phyloP scores from a whole-genome alignment of 1,284 basidiomycete species.

The Marasmius fiardii region DNA sequence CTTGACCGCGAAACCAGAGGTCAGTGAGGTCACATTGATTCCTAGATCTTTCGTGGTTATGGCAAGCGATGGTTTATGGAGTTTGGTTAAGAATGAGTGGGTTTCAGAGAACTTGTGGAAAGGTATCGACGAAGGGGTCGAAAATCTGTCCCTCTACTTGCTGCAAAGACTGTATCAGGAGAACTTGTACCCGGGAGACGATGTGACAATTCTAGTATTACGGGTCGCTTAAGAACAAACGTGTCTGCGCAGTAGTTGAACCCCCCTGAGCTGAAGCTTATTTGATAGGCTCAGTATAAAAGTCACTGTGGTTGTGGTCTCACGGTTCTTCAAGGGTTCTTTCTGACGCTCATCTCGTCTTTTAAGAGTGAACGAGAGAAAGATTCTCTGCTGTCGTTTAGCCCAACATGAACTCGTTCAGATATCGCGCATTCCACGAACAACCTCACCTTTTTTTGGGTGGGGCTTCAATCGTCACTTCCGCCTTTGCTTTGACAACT shows the following conservation, averaged over 20 bases:
- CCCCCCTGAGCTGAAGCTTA: not conserved
- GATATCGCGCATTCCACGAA: slow-evolving; percentile 26
- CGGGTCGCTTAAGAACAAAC: not conserved
- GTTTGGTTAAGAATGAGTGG: slow-evolving; percentile 26
- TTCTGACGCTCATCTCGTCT: not conserved
- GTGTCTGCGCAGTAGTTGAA: not conserved
- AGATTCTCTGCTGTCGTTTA: not conserved
- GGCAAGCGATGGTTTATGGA: slow-evolving; percentile 33
- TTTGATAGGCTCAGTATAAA: not conserved
- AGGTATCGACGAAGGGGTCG: slow-evolving; percentile 17
- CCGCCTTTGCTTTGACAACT: slow-evolving; percentile 44
- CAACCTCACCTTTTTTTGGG: slow-evolving; percentile 38
- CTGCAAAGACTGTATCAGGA: slow-evolving; percentile 15
- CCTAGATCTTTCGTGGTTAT: slow-evolving; percentile 24
- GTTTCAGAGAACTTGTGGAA: slow-evolving; percentile 20
- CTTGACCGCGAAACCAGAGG: slow-evolving; percentile 27
- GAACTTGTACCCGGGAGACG: not conserved
- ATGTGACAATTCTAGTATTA: not conserved
- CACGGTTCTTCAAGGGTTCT: not conserved
- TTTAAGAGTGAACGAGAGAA: not conserved
- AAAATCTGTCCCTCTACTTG: slow-evolving; percentile 25
- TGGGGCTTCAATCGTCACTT: slow-evolving; percentile 29
- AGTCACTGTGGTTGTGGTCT: no score
- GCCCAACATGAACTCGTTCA: not conserved
- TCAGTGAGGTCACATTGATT: slow-evolving; percentile 20